Percentiles rank a stretch among this genome's conserved stretches.
These are phyloP conservation scores for Rhizoclosmatium globosum DNA, from an alignment of 192 early-diverging fungal species.

Conservation along the genomic window DNA sequence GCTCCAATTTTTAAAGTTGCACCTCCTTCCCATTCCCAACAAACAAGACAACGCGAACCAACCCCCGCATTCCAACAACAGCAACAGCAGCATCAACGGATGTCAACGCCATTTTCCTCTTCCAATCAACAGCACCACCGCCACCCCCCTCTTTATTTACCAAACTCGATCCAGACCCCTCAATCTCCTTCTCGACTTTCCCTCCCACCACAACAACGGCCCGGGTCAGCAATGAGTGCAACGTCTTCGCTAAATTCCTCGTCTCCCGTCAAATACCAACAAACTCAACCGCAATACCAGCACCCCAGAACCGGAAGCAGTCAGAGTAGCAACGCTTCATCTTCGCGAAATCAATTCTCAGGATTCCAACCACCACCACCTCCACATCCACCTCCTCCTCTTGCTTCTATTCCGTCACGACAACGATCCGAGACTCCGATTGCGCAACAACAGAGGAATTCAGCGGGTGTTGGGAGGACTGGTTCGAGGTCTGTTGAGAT, in stretches of 20 bases:
- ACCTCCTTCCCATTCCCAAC: not conserved
- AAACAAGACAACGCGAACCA: not conserved
- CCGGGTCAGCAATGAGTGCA: not conserved
- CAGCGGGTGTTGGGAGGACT: not conserved
- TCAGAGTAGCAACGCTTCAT: not conserved
- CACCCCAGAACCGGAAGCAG: not conserved
- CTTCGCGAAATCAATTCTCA: not conserved
- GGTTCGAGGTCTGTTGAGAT: not conserved
- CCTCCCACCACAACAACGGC: not conserved
- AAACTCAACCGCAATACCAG: not conserved
- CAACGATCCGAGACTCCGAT: no score
- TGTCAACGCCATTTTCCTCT: no score
- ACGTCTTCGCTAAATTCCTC: not conserved
- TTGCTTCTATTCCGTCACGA: no score
- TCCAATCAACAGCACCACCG: not conserved
- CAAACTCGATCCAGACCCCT: not conserved
- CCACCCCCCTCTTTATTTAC: not conserved
- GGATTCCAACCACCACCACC: no score
- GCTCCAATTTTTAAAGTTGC: constrained; percentile 1
- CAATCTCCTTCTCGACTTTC: not conserved
- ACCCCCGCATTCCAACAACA: not conserved
- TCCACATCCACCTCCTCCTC: no score
- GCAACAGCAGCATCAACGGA: not conserved
- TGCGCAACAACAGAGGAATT: no score
- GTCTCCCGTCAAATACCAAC: no score